These are phyloP conservation scores for Trichophyton verrucosum DNA, from an alignment of 2,329 filamentous ascomycete species.

Conservation along the genomic window DNA sequence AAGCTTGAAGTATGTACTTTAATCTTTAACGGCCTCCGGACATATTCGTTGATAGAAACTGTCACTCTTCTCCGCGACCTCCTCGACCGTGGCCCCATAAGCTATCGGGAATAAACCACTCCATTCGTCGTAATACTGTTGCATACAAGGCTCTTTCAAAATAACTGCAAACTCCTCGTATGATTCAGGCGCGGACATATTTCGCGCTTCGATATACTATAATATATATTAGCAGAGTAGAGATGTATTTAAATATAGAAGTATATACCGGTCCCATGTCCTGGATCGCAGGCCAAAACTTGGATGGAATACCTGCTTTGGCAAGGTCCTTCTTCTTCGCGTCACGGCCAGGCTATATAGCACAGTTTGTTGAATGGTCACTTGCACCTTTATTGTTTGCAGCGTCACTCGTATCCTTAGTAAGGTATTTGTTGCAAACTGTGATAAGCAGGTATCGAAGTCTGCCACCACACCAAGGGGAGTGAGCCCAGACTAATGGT, in stretches of 20 bases:
- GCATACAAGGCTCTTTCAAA: slow-evolving; percentile 1
- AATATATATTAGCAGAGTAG: slow-evolving; percentile 2
- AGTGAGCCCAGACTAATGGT: no score
- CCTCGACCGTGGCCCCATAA: neutral
- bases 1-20: neutral
- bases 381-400: neutral
- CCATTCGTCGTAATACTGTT: neutral
- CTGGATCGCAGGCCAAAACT: slow-evolving; percentile 1
- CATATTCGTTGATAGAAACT: slow-evolving; percentile 2
- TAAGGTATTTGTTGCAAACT: neutral
- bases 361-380: neutral
- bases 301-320: neutral
- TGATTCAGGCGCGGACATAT: neutral
- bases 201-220: slow-evolving; percentile 2
- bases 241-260: slow-evolving; percentile 1
- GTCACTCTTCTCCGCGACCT: neutral
- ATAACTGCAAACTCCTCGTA: neutral
- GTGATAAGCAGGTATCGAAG: neutral
- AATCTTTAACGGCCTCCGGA: neutral
- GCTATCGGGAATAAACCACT: neutral
- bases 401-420: neutral
- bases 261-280: slow-evolving; percentile 1
- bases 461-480: no score
- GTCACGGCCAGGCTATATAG: neutral
- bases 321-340: neutral